Conservation (phyloP, 805 yeast genomes). For the Candida golubevii region DNA sequence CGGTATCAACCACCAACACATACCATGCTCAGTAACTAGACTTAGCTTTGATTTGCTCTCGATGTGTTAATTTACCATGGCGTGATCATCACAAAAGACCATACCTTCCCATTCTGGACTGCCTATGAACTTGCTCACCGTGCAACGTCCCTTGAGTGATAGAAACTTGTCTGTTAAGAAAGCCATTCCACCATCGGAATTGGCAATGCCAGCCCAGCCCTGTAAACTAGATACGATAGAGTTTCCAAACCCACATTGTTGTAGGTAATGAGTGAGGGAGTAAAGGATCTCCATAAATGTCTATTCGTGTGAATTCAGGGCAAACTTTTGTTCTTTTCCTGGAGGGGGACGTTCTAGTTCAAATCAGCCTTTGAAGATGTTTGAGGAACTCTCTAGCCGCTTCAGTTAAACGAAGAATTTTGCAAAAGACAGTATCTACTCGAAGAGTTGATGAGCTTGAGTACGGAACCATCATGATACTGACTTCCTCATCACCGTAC, state of each 20-base stretch:
- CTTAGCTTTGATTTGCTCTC: neutral
- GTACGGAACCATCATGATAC: neutral
- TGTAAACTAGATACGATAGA: neutral
- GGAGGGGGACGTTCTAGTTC: neutral
- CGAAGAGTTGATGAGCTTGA: too few relatives aligned
- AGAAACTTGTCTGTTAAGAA: too few relatives aligned
- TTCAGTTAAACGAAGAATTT: neutral
- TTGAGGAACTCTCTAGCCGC: neutral
- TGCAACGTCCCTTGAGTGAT: neutral
- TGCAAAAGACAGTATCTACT: neutral
- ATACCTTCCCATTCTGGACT: neutral
- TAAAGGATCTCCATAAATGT: neutral
- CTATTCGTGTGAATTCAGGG: neutral
- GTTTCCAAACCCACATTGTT: neutral
- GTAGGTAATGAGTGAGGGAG: neutral
- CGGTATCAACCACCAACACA: neutral
- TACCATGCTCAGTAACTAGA: neutral
- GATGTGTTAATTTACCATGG: neutral
- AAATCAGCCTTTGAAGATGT: neutral
- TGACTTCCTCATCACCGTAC: neutral
- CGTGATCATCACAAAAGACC: neutral
- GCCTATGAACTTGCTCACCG: neutral
- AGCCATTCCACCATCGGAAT: neutral
- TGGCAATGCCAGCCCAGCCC: neutral
- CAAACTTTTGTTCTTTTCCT: neutral